These are phyloP conservation scores for Aspergillus aculeatinus DNA, from an alignment of 2,329 filamentous ascomycete species.

Conservation along the genomic window DNA sequence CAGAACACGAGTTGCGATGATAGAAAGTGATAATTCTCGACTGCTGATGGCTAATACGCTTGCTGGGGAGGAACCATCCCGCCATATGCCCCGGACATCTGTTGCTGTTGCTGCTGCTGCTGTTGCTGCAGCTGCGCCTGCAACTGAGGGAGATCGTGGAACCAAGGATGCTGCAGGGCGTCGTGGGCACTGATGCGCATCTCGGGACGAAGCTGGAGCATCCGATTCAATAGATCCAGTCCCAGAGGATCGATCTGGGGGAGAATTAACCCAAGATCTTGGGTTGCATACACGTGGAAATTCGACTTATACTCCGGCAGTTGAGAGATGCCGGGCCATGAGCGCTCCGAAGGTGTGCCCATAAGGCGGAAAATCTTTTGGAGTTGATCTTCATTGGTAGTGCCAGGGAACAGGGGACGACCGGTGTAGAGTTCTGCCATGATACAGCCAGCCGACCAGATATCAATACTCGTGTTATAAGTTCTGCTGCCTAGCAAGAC, in stretches of 20 bases:
- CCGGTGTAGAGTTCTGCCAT: slow-evolving; percentile 99
- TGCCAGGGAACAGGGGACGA: slow-evolving; percentile 90
- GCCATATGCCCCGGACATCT: slow-evolving; percentile 40
- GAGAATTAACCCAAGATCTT: slow-evolving; percentile 81
- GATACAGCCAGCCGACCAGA: slow-evolving; percentile 98
- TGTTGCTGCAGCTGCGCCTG: slow-evolving; percentile 50
- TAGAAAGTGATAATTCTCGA: background rate
- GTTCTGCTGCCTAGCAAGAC: slow-evolving; percentile 90
- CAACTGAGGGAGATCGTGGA: slow-evolving; percentile 63
- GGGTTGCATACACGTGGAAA: slow-evolving; percentile 91
- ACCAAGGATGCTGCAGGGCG: slow-evolving; percentile 89
- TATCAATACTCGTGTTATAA: slow-evolving; percentile 99
- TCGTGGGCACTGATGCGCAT: slow-evolving; percentile 84
- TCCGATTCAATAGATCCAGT: slow-evolving; percentile 80
- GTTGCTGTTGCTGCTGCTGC: slow-evolving; percentile 39
- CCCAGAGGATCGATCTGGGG: slow-evolving; percentile 86
- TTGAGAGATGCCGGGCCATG: slow-evolving; percentile 91
- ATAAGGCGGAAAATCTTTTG: slow-evolving; percentile 97
- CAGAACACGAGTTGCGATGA: background rate
- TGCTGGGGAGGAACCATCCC: slow-evolving; percentile 40
- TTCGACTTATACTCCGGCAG: slow-evolving; percentile 97
- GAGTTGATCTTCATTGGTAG: slow-evolving; percentile 96
- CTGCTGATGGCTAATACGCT: slow-evolving; percentile 27
- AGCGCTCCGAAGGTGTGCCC: slow-evolving; percentile 93
- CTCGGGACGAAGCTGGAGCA: slow-evolving; percentile 91